These are phyloP conservation scores for Gracilariopsis chorda DNA, from an alignment of 23 red algal genomes.

Conservation along the genomic window DNA sequence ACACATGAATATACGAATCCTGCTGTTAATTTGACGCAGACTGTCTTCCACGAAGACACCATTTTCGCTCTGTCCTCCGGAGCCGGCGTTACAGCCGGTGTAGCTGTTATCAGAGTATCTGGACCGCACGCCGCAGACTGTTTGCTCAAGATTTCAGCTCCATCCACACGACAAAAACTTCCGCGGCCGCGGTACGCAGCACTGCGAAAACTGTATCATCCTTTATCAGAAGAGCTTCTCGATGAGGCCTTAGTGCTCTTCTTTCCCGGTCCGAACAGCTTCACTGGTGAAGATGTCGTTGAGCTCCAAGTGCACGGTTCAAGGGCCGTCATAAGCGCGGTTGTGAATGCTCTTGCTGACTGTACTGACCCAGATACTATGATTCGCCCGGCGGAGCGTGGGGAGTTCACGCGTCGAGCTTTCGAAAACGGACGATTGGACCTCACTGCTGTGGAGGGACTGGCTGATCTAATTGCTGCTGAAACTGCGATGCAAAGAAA, in stretches of 20 bases:
- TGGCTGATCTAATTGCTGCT: constrained; percentile 86
- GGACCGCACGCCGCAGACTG: constrained; percentile 34
- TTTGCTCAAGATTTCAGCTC: neutral
- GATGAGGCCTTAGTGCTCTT: constrained; percentile 83
- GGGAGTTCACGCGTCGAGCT: constrained; percentile 92
- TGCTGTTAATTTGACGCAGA: neutral
- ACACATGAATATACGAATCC: neutral
- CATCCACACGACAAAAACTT: neutral
- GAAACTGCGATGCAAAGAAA: constrained; percentile 74
- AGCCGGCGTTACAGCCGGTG: constrained; percentile 46
- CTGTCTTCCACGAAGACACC: constrained; percentile 49
- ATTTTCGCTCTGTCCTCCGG: constrained; percentile 81
- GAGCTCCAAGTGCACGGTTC: constrained; percentile 96
- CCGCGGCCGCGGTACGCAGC: constrained; percentile 25
- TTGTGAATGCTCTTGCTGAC: constrained; percentile 48
- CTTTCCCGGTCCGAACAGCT: constrained; percentile 79
- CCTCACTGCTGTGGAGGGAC: constrained; percentile 71
- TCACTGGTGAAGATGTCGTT: constrained; percentile 94
- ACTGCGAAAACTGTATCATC: constrained; percentile 47
- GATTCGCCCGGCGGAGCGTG: constrained; percentile 63
- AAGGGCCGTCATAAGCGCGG: constrained; percentile 72
- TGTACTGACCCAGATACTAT: neutral
- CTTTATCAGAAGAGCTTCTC: constrained; percentile 51
- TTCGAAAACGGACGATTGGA: constrained; percentile 88
- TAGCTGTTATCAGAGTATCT: constrained; percentile 73